These are phyloP conservation scores for Penicillium sp. DNA, from an alignment of 2,329 filamentous ascomycete species.

Conservation along the genomic window DNA sequence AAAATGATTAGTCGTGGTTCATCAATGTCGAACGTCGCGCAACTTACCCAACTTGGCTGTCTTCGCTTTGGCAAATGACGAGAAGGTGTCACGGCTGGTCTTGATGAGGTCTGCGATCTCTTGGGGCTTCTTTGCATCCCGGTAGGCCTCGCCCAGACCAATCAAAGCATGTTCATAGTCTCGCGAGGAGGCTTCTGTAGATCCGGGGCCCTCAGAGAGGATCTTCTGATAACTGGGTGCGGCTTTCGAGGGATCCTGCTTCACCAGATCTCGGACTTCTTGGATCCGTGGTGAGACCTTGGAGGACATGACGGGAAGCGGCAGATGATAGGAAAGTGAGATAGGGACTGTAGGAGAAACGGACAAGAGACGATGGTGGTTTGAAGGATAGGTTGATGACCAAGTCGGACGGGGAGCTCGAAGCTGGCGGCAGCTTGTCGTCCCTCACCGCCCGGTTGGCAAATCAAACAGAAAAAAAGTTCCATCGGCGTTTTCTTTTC, in stretches of 20 bases:
- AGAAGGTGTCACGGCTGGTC: conserved; percentile 85
- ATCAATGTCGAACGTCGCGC: not conserved
- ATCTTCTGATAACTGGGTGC: conserved; percentile 88
- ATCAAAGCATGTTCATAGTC: conserved; percentile 91
- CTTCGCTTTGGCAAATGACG: conserved; percentile 97
- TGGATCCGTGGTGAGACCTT: conserved; percentile 69
- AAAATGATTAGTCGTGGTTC: not conserved
- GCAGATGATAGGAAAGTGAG: not conserved
- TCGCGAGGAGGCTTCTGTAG: conserved; percentile 80
- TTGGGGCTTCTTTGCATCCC: conserved; percentile 75
- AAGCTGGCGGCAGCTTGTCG: conserved; percentile 30
- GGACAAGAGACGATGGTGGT: conserved; percentile 10
- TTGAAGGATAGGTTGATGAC: conserved; percentile 20
- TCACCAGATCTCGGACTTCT: conserved; percentile 83
- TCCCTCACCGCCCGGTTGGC: conserved; percentile 36
- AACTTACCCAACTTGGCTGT: conserved; percentile 89
- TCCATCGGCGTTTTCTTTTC: conserved; percentile 20
- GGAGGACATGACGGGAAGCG: conserved; percentile 43
- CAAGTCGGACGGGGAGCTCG: conserved; percentile 25
- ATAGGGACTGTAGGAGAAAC: conserved; percentile 2
- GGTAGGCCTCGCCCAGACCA: conserved; percentile 87
- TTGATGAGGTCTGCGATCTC: conserved; percentile 88
- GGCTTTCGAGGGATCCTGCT: conserved; percentile 78
- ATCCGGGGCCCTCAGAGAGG: conserved; percentile 78
- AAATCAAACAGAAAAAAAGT: conserved; percentile 38